Evolutionary conservation across 805 yeast genomes (phyloP).

Genomic region (Metschnikowia reukaufii): DNA sequence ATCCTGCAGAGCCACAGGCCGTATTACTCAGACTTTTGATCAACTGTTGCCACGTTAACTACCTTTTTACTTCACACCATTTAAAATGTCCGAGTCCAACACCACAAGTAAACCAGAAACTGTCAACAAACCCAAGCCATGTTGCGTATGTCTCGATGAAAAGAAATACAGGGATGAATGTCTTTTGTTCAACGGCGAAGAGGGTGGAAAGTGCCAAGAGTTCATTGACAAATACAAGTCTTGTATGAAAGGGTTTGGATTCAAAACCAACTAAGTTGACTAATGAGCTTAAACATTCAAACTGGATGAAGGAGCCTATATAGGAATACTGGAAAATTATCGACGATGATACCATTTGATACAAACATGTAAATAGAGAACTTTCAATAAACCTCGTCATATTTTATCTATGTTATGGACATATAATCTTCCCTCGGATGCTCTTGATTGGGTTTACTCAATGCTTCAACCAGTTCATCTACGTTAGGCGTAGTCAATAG

Average conservation of each 20-base stretch:
- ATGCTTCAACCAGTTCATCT: conserved; percentile 5
- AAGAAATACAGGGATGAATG: conserved; percentile 86
- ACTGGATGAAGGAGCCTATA: neutral
- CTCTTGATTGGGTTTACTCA: neutral
- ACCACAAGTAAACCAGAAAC: neutral
- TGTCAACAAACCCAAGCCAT: conserved; percentile 77
- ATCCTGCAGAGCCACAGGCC: conserved; percentile 9
- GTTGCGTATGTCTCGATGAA: conserved; percentile 91
- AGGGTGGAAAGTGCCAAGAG: conserved; percentile 74
- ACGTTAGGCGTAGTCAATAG: conserved; percentile 2
- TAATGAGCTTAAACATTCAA: neutral
- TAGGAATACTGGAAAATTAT: neutral
- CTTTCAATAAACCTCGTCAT: neutral
- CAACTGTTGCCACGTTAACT: neutral
- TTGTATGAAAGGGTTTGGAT: conserved; percentile 94
- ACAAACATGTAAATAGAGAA: conserved; percentile 6
- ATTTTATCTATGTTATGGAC: conserved; percentile 5
- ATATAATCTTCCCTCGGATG: neutral
- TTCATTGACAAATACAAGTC: conserved; percentile 70
- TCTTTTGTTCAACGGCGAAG: conserved; percentile 77
- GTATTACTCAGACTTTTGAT: neutral
- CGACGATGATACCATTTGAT: neutral
- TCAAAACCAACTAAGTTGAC: conserved; percentile 40
- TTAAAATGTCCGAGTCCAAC: conserved; percentile 2
- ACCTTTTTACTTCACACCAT: neutral